Evolutionary conservation across 768 basidiomycete species (phyloP).

Genomic region (Suillus lakei): DNA sequence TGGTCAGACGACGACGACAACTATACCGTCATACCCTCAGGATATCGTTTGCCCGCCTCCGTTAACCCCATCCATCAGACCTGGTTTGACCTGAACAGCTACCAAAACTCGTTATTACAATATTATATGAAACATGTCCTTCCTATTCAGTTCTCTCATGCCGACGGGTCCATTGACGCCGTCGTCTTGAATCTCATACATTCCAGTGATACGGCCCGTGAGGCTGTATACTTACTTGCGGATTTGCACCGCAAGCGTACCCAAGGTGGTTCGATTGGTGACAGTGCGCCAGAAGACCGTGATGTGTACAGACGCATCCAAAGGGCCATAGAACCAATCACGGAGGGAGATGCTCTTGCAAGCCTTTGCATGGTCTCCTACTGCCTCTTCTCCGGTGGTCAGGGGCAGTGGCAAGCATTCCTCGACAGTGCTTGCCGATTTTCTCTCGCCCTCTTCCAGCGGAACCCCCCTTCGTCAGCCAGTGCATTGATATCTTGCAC

Average conservation of each 20-base stretch:
- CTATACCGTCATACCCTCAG: constrained; percentile 26
- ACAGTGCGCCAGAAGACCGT: constrained; percentile 29
- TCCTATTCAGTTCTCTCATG: constrained; percentile 71
- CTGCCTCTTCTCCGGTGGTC: constrained; percentile 78
- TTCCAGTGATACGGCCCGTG: constrained; percentile 49
- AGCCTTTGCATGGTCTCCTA: constrained; percentile 77
- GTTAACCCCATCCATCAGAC: constrained; percentile 19
- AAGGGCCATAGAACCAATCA: constrained; percentile 28
- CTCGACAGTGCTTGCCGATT: constrained; percentile 64
- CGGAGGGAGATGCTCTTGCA: constrained; percentile 77
- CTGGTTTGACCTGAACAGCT: constrained; percentile 14
- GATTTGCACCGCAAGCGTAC: constrained; percentile 51
- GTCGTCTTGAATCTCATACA: constrained; percentile 59
- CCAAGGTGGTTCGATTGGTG: constrained; percentile 26
- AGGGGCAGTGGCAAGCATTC: constrained; percentile 71
- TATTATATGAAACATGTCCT: constrained; percentile 69
- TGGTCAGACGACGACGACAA: constrained; percentile 22
- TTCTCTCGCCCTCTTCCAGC: constrained; percentile 52
- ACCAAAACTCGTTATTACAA: constrained; percentile 25
- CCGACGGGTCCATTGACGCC: constrained; percentile 48
- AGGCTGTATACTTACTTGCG: constrained; percentile 67
- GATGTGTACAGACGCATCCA: constrained; percentile 31
- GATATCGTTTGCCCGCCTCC: constrained; percentile 14
- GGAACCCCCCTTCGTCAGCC: constrained; percentile 41
- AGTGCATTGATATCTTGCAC: constrained; percentile 50